A percentile compares a stretch with the other conserved stretches of the same genome.
phyloP scores from a whole-genome alignment of 2,329 filamentous ascomycete species.

The Tolypocladium nubicola region DNA sequence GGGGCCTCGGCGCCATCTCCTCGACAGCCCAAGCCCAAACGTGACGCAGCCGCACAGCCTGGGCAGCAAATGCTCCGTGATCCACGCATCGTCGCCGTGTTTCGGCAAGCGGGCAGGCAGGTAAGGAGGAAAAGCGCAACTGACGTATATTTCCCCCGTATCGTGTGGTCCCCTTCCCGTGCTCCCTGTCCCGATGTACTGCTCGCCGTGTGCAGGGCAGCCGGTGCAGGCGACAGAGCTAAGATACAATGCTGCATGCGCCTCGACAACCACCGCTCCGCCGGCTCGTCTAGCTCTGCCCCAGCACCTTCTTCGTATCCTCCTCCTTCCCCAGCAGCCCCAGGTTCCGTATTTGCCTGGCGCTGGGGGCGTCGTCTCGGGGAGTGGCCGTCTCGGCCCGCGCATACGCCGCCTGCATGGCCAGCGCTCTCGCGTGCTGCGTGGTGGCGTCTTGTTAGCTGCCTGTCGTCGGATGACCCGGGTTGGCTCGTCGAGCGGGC shows the following conservation, averaged over 20 bases:
- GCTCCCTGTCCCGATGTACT: neutral
- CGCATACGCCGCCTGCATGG: conserved; percentile 76
- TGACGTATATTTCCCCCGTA: neutral
- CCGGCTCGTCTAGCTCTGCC: conserved; percentile 14
- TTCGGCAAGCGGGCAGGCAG: neutral
- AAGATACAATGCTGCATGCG: neutral
- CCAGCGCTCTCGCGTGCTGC: conserved; percentile 67
- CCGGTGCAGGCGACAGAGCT: neutral
- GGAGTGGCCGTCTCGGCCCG: conserved; percentile 65
- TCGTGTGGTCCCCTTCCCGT: neutral
- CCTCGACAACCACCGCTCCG: neutral
- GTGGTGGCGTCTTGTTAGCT: conserved; percentile 3
- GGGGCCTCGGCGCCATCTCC: neutral
- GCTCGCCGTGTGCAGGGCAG: neutral
- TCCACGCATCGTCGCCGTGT: neutral
- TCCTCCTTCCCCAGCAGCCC: conserved; percentile 78
- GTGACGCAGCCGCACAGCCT: neutral
- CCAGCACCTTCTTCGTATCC: conserved; percentile 54
- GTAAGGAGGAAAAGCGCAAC: neutral
- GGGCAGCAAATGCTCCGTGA: neutral
- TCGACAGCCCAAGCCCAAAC: neutral
- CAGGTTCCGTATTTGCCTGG: conserved; percentile 78
- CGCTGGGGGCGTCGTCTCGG: conserved; percentile 70
- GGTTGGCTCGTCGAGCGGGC: neutral
- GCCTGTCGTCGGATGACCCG: neutral